Evolutionary conservation across 2,329 filamentous ascomycete genomes (phyloP).

Genomic region (Exserohilum turcica): DNA sequence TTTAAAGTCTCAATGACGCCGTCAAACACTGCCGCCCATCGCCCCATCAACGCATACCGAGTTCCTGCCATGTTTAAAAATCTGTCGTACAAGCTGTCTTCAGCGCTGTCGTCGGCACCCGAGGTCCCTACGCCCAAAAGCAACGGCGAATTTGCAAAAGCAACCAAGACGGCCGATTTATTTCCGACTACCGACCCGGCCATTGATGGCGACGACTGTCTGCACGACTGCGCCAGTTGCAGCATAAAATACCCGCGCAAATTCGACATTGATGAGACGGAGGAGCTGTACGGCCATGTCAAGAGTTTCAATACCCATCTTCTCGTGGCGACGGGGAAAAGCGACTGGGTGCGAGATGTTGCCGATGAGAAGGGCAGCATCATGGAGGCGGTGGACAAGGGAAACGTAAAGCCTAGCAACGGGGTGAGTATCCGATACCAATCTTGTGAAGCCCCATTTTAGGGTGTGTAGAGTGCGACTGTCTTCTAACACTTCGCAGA

Average conservation of each 20-base stretch:
- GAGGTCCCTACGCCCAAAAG: slow-evolving; percentile 39
- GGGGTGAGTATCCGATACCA: slow-evolving; percentile 65
- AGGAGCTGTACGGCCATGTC: slow-evolving; percentile 82
- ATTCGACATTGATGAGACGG: slow-evolving; percentile 73
- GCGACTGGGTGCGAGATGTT: slow-evolving; percentile 90
- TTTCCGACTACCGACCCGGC: slow-evolving; percentile 77
- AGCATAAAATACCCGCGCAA: slow-evolving; percentile 77
- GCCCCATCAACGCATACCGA: slow-evolving; percentile 41
- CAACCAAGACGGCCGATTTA: slow-evolving; percentile 58
- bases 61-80: slow-evolving; percentile 46
- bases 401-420: slow-evolving; percentile 64
- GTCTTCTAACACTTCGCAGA: slow-evolving; percentile 53
- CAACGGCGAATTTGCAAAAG: slow-evolving; percentile 54
- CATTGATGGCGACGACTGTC: slow-evolving; percentile 85
- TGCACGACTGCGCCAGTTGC: slow-evolving; percentile 84
- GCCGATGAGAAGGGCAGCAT: slow-evolving; percentile 73
- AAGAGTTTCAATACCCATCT: slow-evolving; percentile 89
- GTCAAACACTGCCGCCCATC: slow-evolving; percentile 24
- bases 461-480: not conserved
- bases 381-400: slow-evolving; percentile 59
- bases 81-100: slow-evolving; percentile 46
- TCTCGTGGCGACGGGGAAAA: slow-evolving; percentile 92
- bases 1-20: slow-evolving; percentile 31
- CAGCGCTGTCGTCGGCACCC: slow-evolving; percentile 37
- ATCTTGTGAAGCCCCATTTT: not conserved